A percentile compares a stretch with the other conserved stretches of the same genome.
Conservation (phyloP, 1,284 basidiomycete genomes). For the Trichosporon faecale region DNA sequence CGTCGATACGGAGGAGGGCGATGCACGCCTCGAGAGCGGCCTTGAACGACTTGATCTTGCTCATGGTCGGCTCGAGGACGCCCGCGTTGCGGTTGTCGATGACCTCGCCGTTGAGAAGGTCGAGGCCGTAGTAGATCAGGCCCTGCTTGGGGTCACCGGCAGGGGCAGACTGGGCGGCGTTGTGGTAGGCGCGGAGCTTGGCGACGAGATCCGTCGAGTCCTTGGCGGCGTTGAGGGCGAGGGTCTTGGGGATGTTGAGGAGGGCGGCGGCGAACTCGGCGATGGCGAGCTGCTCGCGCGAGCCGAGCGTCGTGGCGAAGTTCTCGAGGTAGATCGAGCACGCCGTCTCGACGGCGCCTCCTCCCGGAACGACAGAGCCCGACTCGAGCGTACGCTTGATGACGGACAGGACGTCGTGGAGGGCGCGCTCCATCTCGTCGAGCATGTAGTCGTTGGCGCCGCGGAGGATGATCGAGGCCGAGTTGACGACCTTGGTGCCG, state of each 20-base stretch:
- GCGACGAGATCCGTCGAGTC: constrained; percentile 97
- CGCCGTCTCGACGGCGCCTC: constrained; percentile 95
- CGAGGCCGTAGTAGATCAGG: constrained; percentile 91
- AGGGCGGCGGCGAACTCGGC: constrained; percentile 95
- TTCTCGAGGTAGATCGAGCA: constrained; percentile 98
- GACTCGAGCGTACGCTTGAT: constrained; percentile 98
- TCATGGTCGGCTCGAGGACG: constrained; percentile 92
- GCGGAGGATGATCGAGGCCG: constrained; percentile 86
- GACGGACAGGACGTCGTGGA: constrained; percentile 92
- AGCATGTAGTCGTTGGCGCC: constrained; percentile 99
- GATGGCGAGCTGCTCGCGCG: constrained; percentile 96
- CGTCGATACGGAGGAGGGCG: constrained; percentile 90
- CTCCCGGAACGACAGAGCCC: constrained; percentile 92
- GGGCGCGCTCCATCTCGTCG: constrained; percentile 97
- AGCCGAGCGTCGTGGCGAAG: constrained; percentile 96
- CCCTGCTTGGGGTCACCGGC: constrained; percentile 89
- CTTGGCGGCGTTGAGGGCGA: constrained; percentile 97
- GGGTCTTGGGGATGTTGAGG: constrained; percentile 91
- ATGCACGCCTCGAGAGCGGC: constrained; percentile 96
- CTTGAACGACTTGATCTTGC: constrained; percentile 95
- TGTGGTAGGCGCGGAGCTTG: constrained; percentile 95
- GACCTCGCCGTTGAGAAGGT: constrained; percentile 89
- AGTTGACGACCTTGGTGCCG: constrained; percentile 94
- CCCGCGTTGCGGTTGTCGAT: constrained; percentile 92
- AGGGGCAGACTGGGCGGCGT: constrained; percentile 89